Evolutionary conservation across 768 basidiomycete genomes (phyloP).

Genomic region (Agaricus blazei): DNA sequence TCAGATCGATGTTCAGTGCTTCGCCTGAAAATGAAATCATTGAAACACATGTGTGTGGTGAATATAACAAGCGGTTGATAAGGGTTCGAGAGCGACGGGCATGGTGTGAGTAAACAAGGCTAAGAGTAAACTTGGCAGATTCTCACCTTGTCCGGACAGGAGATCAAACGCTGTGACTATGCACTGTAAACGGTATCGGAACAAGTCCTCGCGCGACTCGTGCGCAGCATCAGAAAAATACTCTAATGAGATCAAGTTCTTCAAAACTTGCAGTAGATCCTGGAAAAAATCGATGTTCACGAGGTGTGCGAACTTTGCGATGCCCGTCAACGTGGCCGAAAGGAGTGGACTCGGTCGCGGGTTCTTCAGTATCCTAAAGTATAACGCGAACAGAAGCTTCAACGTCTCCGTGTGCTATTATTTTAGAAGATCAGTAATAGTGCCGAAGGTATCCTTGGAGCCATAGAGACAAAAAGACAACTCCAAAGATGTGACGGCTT

Average conservation of each 20-base stretch:
- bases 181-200: slow-evolving; percentile 68
- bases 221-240: slow-evolving; percentile 20
- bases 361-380: slow-evolving; percentile 93
- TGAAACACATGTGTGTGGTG: slow-evolving; percentile 7
- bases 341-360: slow-evolving; percentile 74
- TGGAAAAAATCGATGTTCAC: slow-evolving; percentile 99
- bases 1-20: slow-evolving; percentile 93
- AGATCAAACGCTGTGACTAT: slow-evolving; percentile 98
- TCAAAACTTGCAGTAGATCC: slow-evolving; percentile 85
- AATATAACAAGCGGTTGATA: slow-evolving; percentile 5
- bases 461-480: not conserved
- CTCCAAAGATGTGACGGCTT: not conserved
- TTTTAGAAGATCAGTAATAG: slow-evolving; percentile 10
- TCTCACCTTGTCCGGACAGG: slow-evolving; percentile 86
- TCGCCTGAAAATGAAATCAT: slow-evolving; percentile 56
- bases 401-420: slow-evolving; percentile 94
- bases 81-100: not conserved
- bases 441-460: not conserved
- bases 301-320: slow-evolving; percentile 90
- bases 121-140: slow-evolving; percentile 8
- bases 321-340: slow-evolving; percentile 84
- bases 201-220: slow-evolving; percentile 15
- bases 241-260: slow-evolving; percentile 60
- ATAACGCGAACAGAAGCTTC: slow-evolving; percentile 93
- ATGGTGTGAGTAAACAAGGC: slow-evolving; percentile 4